A percentile compares a stretch with the other conserved stretches of the same genome.
Conservation (phyloP, 2,329 filamentous ascomycete species). For the Aureobasidium sp. region DNA sequence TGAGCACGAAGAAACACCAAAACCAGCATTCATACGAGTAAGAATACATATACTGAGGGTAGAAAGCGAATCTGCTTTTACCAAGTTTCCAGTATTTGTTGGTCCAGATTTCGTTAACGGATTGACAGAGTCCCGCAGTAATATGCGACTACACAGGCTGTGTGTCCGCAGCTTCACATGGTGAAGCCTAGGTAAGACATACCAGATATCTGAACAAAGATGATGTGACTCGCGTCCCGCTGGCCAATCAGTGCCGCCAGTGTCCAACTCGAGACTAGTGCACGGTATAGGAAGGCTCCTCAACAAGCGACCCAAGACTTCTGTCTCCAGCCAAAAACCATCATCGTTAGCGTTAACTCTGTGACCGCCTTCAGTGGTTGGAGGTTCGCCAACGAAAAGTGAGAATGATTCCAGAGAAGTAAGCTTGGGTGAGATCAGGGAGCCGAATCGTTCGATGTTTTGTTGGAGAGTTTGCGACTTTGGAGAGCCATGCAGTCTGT, state of each 20-base stretch:
- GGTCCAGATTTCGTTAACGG: too few relatives aligned
- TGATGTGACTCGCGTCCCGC: neutral
- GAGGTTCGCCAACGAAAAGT: too few relatives aligned
- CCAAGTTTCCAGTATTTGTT: neutral
- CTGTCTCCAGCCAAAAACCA: neutral
- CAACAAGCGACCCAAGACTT: neutral
- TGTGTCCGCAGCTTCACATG: neutral
- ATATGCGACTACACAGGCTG: too few relatives aligned
- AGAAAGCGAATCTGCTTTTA: neutral
- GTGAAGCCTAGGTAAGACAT: neutral
- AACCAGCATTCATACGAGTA: neutral
- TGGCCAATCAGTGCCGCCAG: neutral
- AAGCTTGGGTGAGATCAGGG: too few relatives aligned
- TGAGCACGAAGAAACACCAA: neutral
- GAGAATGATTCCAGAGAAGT: too few relatives aligned
- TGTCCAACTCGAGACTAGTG: neutral
- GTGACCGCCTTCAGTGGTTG: too few relatives aligned
- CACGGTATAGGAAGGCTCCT: neutral
- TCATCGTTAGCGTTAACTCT: too few relatives aligned
- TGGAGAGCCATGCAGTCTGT: neutral
- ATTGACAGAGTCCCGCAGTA: too few relatives aligned
- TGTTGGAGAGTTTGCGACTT: too few relatives aligned
- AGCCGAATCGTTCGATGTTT: too few relatives aligned
- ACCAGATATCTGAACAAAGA: neutral
- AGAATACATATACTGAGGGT: neutral